Evolutionary conservation across 1,284 basidiomycete genomes (phyloP).

Genomic region (Rhizopogon hawkerae): DNA sequence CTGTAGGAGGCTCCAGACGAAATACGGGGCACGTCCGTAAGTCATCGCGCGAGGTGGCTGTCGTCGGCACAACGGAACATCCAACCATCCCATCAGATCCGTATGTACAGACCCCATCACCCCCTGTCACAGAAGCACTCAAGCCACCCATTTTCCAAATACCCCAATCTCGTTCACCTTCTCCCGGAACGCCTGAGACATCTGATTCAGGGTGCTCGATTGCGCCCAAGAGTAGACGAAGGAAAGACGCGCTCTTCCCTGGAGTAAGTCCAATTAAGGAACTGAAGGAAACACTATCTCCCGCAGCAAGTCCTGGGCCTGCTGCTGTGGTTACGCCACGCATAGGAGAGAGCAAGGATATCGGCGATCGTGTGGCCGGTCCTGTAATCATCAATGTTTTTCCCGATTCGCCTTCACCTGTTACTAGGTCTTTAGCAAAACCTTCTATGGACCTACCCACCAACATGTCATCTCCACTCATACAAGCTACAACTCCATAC

Average conservation of each 20-base stretch:
- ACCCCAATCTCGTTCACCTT: slow-evolving; percentile 42
- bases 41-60: slow-evolving; percentile 48
- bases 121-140: slow-evolving; percentile 18
- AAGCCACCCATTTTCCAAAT: slow-evolving; percentile 44
- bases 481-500: slow-evolving; percentile 32
- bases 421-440: background rate
- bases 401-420: slow-evolving; percentile 21
- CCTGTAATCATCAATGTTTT: slow-evolving; percentile 45
- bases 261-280: slow-evolving; percentile 26
- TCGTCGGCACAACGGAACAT: slow-evolving; percentile 38
- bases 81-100: slow-evolving; percentile 19
- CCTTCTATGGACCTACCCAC: slow-evolving; percentile 11
- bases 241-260: slow-evolving; percentile 29
- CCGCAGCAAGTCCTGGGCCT: slow-evolving; percentile 6
- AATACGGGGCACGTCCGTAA: slow-evolving; percentile 25
- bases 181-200: slow-evolving; percentile 31
- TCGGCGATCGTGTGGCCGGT: slow-evolving; percentile 47
- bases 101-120: slow-evolving; percentile 18
- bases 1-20: slow-evolving; percentile 13
- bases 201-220: slow-evolving; percentile 28
- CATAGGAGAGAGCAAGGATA: slow-evolving; percentile 50
- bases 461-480: slow-evolving; percentile 18
- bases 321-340: slow-evolving; percentile 40
- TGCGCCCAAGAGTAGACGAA: slow-evolving; percentile 20
- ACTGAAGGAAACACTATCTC: slow-evolving; percentile 15